Conservation (phyloP, 2,329 filamentous ascomycete species). For the Penicillium griseofulvum region DNA sequence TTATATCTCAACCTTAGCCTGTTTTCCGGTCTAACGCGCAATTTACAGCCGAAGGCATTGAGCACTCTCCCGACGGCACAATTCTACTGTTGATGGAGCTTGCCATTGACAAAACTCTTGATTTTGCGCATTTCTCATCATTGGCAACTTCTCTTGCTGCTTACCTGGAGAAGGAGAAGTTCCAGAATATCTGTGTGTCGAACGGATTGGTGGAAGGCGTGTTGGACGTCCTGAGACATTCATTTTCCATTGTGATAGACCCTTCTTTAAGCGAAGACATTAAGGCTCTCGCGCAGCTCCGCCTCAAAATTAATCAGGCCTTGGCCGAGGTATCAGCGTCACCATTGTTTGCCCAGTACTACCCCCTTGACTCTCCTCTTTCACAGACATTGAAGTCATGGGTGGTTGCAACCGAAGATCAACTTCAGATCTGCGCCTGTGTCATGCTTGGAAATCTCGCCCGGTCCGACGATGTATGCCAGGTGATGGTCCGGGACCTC, state of each 20-base stretch:
- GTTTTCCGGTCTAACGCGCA: conserved; percentile 4
- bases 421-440: conserved; percentile 47
- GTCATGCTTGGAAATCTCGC: conserved; percentile 50
- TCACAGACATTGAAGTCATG: conserved; percentile 40
- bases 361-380: conserved; percentile 41
- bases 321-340: conserved; percentile 43
- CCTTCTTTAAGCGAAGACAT: conserved; percentile 34
- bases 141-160: conserved; percentile 33
- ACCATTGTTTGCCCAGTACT: conserved; percentile 36
- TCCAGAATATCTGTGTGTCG: conserved; percentile 39
- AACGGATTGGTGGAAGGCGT: conserved; percentile 33
- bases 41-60: conserved; percentile 33
- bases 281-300: conserved; percentile 35
- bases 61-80: conserved; percentile 35
- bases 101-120: conserved; percentile 26
- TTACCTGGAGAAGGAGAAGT: conserved; percentile 39
- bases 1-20: not conserved
- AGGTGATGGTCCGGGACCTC: conserved; percentile 39
- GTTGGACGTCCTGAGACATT: conserved; percentile 33
- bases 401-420: conserved; percentile 40
- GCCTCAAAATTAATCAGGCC: conserved; percentile 40
- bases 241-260: conserved; percentile 28
- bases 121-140: conserved; percentile 32
- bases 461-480: conserved; percentile 44
- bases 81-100: conserved; percentile 37